These are phyloP conservation scores for Knufia fluminis DNA, from an alignment of 2,329 filamentous ascomycete genomes.

Conservation along the genomic window DNA sequence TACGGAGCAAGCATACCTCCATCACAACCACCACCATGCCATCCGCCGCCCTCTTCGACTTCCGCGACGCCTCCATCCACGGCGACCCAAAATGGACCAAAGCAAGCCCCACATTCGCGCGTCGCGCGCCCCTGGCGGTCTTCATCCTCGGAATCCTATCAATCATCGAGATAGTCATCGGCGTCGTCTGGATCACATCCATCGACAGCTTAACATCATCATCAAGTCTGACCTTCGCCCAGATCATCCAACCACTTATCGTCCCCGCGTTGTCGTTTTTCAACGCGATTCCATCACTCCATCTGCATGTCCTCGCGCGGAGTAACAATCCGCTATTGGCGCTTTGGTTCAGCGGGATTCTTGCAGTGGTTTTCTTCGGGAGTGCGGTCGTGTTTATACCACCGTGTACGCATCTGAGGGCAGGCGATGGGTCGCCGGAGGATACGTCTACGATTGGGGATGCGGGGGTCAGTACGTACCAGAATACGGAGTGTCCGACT, in stretches of 20 bases:
- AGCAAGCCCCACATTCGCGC: constrained; percentile 14
- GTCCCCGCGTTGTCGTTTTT: constrained; percentile 21
- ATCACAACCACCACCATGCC: too few species aligned
- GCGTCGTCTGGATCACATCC: constrained; percentile 20
- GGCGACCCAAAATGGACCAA: constrained; percentile 18
- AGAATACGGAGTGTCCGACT: constrained; percentile 18
- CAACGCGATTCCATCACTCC: constrained; percentile 21
- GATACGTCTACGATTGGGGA: constrained; percentile 7
- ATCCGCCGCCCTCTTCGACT: constrained; percentile 5
- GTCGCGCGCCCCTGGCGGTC: constrained; percentile 17
- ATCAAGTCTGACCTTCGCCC: constrained; percentile 12
- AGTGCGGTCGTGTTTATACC: constrained; percentile 18
- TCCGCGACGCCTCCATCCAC: constrained; percentile 19
- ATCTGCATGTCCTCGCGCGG: constrained; percentile 20
- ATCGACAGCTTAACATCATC: too few species aligned
- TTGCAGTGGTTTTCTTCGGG: constrained; percentile 15
- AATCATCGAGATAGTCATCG: constrained; percentile 20
- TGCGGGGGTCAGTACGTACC: constrained; percentile 2
- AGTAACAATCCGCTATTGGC: constrained; percentile 19
- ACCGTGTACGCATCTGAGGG: constrained; percentile 11
- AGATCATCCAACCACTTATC: constrained; percentile 21
- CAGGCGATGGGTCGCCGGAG: not conserved
- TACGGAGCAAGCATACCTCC: too few species aligned
- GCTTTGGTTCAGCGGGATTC: constrained; percentile 15
- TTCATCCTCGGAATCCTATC: constrained; percentile 15